A percentile compares a stretch with the other conserved stretches of the same genome.
Conservation (phyloP, 169 alveolate species). For the Plasmodium relictum region DNA sequence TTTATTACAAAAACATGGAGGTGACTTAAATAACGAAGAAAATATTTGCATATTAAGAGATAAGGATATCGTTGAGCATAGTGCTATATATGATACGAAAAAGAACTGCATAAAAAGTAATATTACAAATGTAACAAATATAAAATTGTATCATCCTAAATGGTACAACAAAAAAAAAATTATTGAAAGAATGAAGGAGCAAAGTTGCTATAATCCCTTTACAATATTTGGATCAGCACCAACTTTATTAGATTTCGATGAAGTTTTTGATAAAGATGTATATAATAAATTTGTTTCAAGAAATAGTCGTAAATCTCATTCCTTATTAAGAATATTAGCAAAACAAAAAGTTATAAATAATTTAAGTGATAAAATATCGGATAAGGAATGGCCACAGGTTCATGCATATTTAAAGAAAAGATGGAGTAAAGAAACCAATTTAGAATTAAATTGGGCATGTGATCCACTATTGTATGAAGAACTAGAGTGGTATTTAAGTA, state of each 20-base stretch:
- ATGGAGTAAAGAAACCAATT: slow-evolving; percentile 79
- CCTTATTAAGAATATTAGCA: slow-evolving; percentile 75
- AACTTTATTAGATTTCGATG: slow-evolving; percentile 83
- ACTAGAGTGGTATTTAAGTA: slow-evolving; percentile 79
- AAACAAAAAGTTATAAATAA: slow-evolving; percentile 64
- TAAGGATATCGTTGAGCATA: slow-evolving; percentile 78
- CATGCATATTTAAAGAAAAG: slow-evolving; percentile 73
- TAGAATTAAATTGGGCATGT: slow-evolving; percentile 83
- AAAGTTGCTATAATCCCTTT: slow-evolving; percentile 88
- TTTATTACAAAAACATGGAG: slow-evolving; percentile 79
- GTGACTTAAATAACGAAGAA: slow-evolving; percentile 79
- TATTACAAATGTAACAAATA: slow-evolving; percentile 78
- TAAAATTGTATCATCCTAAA: slow-evolving; percentile 79
- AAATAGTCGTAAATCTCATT: slow-evolving; percentile 78
- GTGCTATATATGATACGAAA: slow-evolving; percentile 76
- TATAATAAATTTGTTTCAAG: slow-evolving; percentile 79
- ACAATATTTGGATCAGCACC: slow-evolving; percentile 90
- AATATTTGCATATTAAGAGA: slow-evolving; percentile 79
- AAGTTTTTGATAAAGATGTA: slow-evolving; percentile 83
- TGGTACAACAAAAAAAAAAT: slow-evolving; percentile 84
- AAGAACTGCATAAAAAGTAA: slow-evolving; percentile 68
- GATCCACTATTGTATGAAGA: slow-evolving; percentile 82
- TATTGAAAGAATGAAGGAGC: slow-evolving; percentile 80
- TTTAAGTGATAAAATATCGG: slow-evolving; percentile 69
- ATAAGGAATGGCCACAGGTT: slow-evolving; percentile 81